Evolutionary conservation across 345 rosid species (phyloP).

Genomic region (Dovyalis caffra): DNA sequence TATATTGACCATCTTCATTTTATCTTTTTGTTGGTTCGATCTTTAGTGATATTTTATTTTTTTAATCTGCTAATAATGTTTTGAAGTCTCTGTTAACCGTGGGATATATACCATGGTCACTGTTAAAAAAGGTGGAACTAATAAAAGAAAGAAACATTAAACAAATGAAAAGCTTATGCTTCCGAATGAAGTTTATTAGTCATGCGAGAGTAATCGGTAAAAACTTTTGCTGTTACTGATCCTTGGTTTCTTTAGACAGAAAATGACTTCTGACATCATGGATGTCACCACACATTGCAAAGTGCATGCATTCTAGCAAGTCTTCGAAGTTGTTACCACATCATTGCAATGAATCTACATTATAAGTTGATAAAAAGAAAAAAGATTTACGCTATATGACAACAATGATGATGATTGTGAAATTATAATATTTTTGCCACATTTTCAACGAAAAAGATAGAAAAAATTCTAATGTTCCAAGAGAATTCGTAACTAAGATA

Average conservation of each 20-base stretch:
- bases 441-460: no score
- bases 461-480: no score
- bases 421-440: no score
- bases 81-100: neutral
- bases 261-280: slow-evolving; percentile 1
- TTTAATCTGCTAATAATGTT: neutral
- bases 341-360: no score
- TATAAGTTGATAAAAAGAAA: no score
- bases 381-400: no score
- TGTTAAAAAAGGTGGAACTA: neutral
- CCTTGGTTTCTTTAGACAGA: neutral
- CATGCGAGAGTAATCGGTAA: neutral
- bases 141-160: no score
- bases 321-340: neutral
- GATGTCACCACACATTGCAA: neutral
- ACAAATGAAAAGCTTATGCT: no score
- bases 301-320: slow-evolving; percentile 6
- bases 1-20: neutral
- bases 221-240: neutral
- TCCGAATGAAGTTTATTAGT: no score
- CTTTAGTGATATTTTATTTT: neutral
- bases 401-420: no score
- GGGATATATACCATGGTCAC: neutral
- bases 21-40: neutral
- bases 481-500: no score